Conservation (phyloP, 495 filamentous ascomycete genomes). For the Platismatia glauca region DNA sequence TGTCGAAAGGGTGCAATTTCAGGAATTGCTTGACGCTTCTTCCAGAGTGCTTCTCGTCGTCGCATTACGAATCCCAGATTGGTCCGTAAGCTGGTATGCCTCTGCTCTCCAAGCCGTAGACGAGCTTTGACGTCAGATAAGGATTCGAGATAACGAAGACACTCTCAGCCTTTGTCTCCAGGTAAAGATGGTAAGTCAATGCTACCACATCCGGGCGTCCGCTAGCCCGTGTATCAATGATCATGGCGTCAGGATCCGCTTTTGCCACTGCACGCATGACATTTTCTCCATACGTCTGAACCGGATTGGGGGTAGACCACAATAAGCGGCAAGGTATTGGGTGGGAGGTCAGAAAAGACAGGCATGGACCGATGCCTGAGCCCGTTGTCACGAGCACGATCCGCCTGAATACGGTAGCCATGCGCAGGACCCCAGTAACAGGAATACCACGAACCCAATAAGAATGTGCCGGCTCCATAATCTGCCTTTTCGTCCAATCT, state of each 20-base stretch:
- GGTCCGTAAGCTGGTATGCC: conserved; percentile 67
- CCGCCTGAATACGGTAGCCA: conserved; percentile 57
- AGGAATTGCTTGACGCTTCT: not conserved
- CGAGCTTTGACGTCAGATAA: conserved; percentile 58
- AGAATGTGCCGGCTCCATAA: conserved; percentile 43
- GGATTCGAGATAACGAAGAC: conserved; percentile 73
- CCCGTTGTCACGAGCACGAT: conserved; percentile 75
- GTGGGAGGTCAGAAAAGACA: conserved; percentile 41
- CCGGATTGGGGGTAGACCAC: conserved; percentile 49
- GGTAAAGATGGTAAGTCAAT: conserved; percentile 48
- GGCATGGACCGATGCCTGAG: conserved; percentile 68
- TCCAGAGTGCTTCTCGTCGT: not conserved
- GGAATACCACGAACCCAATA: conserved; percentile 48
- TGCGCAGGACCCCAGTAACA: conserved; percentile 62
- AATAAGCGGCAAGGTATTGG: conserved; percentile 46
- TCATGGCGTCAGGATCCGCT: conserved; percentile 45
- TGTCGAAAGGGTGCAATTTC: not conserved
- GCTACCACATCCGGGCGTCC: conserved; percentile 47
- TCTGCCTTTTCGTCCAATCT: conserved; percentile 66
- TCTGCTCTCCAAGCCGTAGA: conserved; percentile 62
- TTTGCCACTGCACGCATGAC: conserved; percentile 42
- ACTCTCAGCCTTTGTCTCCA: conserved; percentile 56
- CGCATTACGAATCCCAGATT: conserved; percentile 65
- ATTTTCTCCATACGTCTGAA: conserved; percentile 44
- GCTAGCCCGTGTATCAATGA: conserved; percentile 43